phyloP scores from a whole-genome alignment of 257 asterid species.

The Solanum bukasovii region DNA sequence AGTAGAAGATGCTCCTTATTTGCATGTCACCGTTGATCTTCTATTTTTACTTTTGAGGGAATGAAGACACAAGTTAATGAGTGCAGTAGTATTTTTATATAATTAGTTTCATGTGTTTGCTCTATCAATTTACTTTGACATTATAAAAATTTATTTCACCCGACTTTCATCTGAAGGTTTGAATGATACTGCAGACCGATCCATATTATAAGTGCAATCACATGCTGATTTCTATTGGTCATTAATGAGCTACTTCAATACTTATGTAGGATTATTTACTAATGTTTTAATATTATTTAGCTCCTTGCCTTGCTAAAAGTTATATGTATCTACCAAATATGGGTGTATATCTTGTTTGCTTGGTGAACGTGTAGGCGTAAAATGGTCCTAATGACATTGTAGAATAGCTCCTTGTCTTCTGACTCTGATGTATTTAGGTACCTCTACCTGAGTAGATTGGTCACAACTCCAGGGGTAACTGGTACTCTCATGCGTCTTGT shows the following conservation, averaged over 20 bases:
- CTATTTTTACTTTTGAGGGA: not conserved
- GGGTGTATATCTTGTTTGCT: not conserved
- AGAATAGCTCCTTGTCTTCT: not conserved
- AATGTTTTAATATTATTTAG: not conserved
- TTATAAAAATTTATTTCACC: not conserved
- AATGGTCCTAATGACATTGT: not conserved
- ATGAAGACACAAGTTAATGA: not conserved
- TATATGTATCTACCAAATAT: not conserved
- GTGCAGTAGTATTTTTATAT: not conserved
- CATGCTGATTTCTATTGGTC: not conserved
- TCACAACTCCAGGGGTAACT: conserved; percentile 49
- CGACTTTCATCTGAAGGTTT: not conserved
- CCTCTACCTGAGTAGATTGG: conserved; percentile 61
- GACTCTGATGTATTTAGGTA: conserved; percentile 34
- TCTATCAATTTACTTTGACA: not conserved
- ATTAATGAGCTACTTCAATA: not conserved
- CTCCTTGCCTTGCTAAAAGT: not conserved
- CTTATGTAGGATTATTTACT: not conserved
- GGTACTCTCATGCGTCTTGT: conserved; percentile 66
- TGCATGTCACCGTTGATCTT: not conserved
- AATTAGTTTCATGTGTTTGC: not conserved
- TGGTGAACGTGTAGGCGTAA: not conserved
- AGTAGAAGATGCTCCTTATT: not conserved
- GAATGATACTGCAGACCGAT: not conserved
- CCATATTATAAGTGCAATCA: not conserved